phyloP scores from a whole-genome alignment of 2,329 filamentous ascomycete species.

The Trichoderma sp. region DNA sequence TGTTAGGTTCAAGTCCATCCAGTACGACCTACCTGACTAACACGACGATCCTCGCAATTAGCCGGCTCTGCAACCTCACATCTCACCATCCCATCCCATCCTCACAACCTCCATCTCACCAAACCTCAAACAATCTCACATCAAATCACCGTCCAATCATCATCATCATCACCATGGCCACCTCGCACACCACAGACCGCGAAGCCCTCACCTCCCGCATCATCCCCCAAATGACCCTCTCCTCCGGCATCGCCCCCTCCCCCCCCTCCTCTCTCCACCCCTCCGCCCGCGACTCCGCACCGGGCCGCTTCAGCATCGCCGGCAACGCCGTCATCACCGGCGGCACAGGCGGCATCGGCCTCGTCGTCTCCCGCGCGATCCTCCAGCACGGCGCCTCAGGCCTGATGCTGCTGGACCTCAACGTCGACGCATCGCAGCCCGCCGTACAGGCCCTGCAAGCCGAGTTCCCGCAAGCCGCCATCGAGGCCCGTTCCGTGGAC shows the following conservation, averaged over 20 bases:
- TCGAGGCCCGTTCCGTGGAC: slow-evolving; percentile 29
- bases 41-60: neutral
- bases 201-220: slow-evolving; percentile 33
- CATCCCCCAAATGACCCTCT: slow-evolving; percentile 37
- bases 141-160: neutral
- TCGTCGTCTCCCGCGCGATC: slow-evolving; percentile 62
- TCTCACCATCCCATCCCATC: too few species aligned
- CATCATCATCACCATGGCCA: neutral
- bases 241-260: slow-evolving; percentile 24
- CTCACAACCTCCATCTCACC: neutral
- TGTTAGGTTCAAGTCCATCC: too few species aligned
- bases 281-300: slow-evolving; percentile 26
- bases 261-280: slow-evolving; percentile 16
- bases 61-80: slow-evolving; percentile 1
- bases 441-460: slow-evolving; percentile 23
- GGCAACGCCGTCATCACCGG: slow-evolving; percentile 52
- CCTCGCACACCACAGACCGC: slow-evolving; percentile 28
- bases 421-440: slow-evolving; percentile 45
- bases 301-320: slow-evolving; percentile 38
- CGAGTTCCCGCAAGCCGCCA: slow-evolving; percentile 32
- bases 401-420: slow-evolving; percentile 63
- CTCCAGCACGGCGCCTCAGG: slow-evolving; percentile 67
- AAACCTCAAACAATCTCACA: neutral
- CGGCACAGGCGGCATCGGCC: slow-evolving; percentile 40
- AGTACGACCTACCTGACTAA: neutral